phyloP scores from a whole-genome alignment of 305 asterid genomes.

The Fraxinus xanthoxyloides region DNA sequence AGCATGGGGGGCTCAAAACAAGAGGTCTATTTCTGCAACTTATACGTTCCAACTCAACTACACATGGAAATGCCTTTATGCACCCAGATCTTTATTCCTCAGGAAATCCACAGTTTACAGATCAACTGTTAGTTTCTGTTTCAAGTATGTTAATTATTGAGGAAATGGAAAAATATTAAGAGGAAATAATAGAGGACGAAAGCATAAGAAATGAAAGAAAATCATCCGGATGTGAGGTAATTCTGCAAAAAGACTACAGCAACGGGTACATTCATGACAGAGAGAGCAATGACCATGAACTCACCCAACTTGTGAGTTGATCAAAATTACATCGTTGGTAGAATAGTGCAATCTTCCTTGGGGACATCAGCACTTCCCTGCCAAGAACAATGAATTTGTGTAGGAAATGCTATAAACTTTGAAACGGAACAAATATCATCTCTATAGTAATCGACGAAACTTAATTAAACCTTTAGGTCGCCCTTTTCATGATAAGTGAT shows the following conservation, averaged over 20 bases:
- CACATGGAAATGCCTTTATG: neutral
- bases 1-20: neutral
- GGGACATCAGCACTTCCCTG: conserved; percentile 72
- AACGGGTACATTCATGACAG: neutral
- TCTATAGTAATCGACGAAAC: neutral
- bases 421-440: neutral
- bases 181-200: neutral
- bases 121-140: neutral
- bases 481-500: neutral
- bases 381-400: conserved; percentile 12
- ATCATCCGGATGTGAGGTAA: neutral
- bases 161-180: neutral
- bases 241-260: neutral
- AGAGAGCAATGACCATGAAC: neutral
- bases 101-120: neutral
- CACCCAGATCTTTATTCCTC: neutral
- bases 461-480: neutral
- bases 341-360: conserved; percentile 64
- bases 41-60: neutral
- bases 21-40: neutral
- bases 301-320: neutral
- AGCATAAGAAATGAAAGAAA: neutral
- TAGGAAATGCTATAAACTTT: conserved; percentile 14
- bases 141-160: neutral
- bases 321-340: conserved; percentile 78